These are phyloP conservation scores for Syncephalastrum contaminatum DNA, from an alignment of 371 early-diverging fungal species.

Conservation along the genomic window DNA sequence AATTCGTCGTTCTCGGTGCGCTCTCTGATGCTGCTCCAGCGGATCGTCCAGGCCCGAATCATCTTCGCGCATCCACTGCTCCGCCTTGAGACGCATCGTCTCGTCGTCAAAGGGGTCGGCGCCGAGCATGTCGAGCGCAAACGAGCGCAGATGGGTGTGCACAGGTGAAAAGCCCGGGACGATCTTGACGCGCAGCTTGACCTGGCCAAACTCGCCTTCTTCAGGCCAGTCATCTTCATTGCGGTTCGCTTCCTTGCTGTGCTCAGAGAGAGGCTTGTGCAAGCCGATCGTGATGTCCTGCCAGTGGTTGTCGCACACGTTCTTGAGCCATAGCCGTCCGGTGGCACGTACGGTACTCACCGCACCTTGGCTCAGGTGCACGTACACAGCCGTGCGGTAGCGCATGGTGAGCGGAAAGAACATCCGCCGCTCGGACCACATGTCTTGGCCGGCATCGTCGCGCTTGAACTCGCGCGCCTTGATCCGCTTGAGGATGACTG, in stretches of 20 bases:
- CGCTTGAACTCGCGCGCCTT: slow-evolving; percentile 8
- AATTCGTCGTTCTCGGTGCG: background rate
- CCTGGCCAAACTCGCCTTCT: slow-evolving; percentile 18
- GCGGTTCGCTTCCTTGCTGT: slow-evolving; percentile 20
- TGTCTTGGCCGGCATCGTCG: background rate
- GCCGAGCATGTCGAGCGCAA: slow-evolving; percentile 30
- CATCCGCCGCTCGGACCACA: slow-evolving; percentile 19
- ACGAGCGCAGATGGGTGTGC: slow-evolving; percentile 23
- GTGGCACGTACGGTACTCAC: slow-evolving; percentile 12
- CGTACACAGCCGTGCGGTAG: slow-evolving; percentile 28
- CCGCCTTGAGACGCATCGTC: slow-evolving; percentile 11
- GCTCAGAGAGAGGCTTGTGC: slow-evolving; percentile 9
- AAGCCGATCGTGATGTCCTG: slow-evolving; percentile 25
- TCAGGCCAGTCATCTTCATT: slow-evolving; percentile 30
- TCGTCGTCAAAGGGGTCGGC: slow-evolving; percentile 36
- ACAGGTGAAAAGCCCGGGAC: slow-evolving; percentile 34
- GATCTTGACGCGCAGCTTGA: slow-evolving; percentile 20
- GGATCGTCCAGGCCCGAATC: slow-evolving; percentile 1
- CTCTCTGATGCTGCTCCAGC: slow-evolving; percentile 4
- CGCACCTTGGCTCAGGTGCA: slow-evolving; percentile 22
- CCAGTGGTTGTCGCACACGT: slow-evolving; percentile 23
- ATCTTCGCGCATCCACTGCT: slow-evolving; percentile 22
- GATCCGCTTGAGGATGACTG: slow-evolving; percentile 22
- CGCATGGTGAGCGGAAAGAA: slow-evolving; percentile 37
- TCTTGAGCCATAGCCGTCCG: slow-evolving; percentile 28